Evolutionary conservation across 345 rosid species (phyloP).

Genomic region (Zanthoxylum bungeanum): DNA sequence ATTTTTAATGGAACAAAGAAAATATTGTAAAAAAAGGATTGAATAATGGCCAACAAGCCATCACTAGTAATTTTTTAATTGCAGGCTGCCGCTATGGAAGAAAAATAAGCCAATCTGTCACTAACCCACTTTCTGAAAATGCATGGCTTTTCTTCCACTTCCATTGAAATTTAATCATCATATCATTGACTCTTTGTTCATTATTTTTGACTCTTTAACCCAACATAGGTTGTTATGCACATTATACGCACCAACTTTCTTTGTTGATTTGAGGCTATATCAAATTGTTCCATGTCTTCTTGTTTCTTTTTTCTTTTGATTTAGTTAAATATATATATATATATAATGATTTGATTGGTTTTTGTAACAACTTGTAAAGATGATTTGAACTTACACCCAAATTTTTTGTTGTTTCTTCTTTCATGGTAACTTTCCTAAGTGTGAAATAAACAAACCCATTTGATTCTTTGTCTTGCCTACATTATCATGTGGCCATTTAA

Average conservation of each 20-base stretch:
- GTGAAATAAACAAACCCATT: neutral
- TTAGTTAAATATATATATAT: too few relatives aligned
- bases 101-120: neutral
- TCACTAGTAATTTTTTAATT: neutral
- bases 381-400: conserved; percentile 17
- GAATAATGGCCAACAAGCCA: neutral
- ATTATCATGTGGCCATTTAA: too few relatives aligned
- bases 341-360: conserved; percentile 3
- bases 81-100: neutral
- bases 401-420: neutral
- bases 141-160: neutral
- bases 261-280: neutral
- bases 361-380: too few relatives aligned
- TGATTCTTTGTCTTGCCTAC: neutral
- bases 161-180: neutral
- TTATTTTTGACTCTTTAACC: too few relatives aligned
- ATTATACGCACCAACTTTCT: neutral
- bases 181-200: neutral
- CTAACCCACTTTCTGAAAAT: neutral
- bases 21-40: too few relatives aligned
- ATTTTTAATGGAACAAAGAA: too few relatives aligned
- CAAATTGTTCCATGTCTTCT: neutral
- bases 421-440: neutral
- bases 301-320: neutral
- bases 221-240: neutral